Evolutionary conservation across 768 basidiomycete species (phyloP), one percentile per base, ranked within the genome.

Genomic region (Boletus edulis): DNA sequence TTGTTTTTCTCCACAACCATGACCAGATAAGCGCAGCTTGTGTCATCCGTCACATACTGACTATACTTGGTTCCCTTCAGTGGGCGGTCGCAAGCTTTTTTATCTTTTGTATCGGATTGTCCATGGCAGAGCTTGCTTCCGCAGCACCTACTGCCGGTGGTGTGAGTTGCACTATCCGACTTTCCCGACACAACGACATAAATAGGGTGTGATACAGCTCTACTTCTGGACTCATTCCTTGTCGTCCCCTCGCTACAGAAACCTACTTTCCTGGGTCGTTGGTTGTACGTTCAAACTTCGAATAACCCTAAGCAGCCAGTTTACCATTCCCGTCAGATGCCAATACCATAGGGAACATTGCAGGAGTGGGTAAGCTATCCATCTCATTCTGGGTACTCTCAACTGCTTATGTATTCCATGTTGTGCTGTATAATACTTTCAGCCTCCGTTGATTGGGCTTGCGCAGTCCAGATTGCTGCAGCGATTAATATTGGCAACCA

Each of bases 221-320:
- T 86, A 87, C 62, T 88, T 82, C 61, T 88, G 87, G 85, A 84
- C 87, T 0, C 79, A 85, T 57, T 77, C 76, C 0, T 67, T 83
- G 4, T 80, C 82, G 0, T 79, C 82, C 6, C 81, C 81, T 9
- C 67, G 78, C 32, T 87, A 78, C 69, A 73, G 81, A 20, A 82
- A 81, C 54, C 67, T 88, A 8, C 77, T 87, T 15, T 78, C 81
- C 9, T 87, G 86, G 86, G 75, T 87, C 34, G 85, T 87, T 3
- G 86, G 86, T 34, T 86, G 84, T 86, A 60, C 12, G 81, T 72
- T 20, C 1, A 38, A 17, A 2, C 13, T 27, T 1, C 0, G 3
- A 13, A n/a, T 18, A 8, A 0, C 31, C 8, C 12, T 5, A 47
- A 29, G 34, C 52, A 47, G 20, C 14, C 24, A 20, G 15, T 41